Evolutionary conservation across 139 green algal genomes (phyloP).

Genomic region (Chlorella sp.): DNA sequence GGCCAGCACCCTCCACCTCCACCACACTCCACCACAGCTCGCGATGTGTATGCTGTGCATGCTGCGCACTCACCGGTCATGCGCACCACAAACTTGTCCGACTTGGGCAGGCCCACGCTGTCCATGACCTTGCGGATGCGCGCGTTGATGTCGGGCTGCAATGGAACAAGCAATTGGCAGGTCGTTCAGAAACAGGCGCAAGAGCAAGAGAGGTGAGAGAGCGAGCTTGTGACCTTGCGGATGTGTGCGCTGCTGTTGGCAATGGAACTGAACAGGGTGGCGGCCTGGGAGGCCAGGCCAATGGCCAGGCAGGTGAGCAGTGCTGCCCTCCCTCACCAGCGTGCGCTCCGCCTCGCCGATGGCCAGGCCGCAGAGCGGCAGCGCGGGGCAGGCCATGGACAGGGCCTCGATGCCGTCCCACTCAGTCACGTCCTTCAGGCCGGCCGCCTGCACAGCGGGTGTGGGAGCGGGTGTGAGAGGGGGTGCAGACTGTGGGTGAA

Average conservation of each 20-base stretch:
- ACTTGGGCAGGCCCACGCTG: conserved; percentile 70
- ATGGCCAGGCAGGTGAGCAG: too few species aligned
- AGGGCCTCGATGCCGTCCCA: conserved; percentile 81
- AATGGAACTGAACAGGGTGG: too few species aligned
- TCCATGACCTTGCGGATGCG: conserved; percentile 77
- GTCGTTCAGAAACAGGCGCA: too few species aligned
- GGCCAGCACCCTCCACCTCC: too few species aligned
- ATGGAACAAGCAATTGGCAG: too few species aligned
- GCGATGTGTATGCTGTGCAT: too few species aligned
- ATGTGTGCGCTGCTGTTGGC: too few species aligned
- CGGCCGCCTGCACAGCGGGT: conserved; percentile 36
- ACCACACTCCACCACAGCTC: too few species aligned
- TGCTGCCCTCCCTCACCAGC: conserved; percentile 47
- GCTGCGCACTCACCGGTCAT: conserved; percentile 95
- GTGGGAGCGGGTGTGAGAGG: background rate
- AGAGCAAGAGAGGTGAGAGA: too few species aligned
- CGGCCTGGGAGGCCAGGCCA: too few species aligned
- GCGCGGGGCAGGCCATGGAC: conserved; percentile 98
- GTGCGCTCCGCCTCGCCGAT: conserved; percentile 96
- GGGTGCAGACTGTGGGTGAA: too few species aligned
- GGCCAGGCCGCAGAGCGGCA: conserved; percentile 98
- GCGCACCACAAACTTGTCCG: conserved; percentile 87
- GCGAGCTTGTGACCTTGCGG: too few species aligned
- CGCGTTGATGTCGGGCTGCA: conserved; percentile 83
- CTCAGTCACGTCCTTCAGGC: conserved; percentile 66